A percentile compares a stretch with the other conserved stretches of the same genome.
Evolutionary conservation across 495 filamentous ascomycete genomes (phyloP).

Genomic region (Aspergillus campestris): DNA sequence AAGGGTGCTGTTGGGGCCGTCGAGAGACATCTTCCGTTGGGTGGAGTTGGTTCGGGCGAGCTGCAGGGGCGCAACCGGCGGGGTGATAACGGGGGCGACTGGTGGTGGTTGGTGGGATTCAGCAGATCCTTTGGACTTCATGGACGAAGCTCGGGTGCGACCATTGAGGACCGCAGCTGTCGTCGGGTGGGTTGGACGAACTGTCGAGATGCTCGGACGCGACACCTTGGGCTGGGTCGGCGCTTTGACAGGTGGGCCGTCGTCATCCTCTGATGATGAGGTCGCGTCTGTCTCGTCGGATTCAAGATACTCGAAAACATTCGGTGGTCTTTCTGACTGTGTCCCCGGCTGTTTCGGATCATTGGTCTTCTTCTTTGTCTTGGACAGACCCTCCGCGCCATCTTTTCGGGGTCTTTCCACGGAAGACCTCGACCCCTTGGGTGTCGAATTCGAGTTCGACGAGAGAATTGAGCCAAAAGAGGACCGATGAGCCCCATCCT

Average conservation of each 20-base stretch:
- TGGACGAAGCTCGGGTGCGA: slow-evolving; percentile 16
- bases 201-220: slow-evolving; percentile 6
- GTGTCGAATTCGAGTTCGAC: slow-evolving; percentile 7
- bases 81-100: slow-evolving; percentile 16
- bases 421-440: slow-evolving; percentile 14
- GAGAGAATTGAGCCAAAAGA: slow-evolving; percentile 24
- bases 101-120: slow-evolving; percentile 16
- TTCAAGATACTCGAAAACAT: slow-evolving; percentile 39
- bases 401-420: slow-evolving; percentile 15
- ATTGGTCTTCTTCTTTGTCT: slow-evolving; percentile 6
- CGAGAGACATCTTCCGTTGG: slow-evolving; percentile 14
- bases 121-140: slow-evolving; percentile 15
- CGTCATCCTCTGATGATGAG: slow-evolving; percentile 15
- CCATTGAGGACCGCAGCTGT: background rate
- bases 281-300: slow-evolving; percentile 14
- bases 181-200: slow-evolving; percentile 3
- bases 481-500: slow-evolving; percentile 22
- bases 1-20: slow-evolving; percentile 8
- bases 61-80: slow-evolving; percentile 18
- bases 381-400: slow-evolving; percentile 6
- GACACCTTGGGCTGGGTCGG: slow-evolving; percentile 3
- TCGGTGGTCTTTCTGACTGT: slow-evolving; percentile 17
- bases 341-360: slow-evolving; percentile 8
- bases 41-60: slow-evolving; percentile 15
- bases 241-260: slow-evolving; percentile 2